phyloP scores from a whole-genome alignment of 179 eudicot species.

The Drosera spatulata region DNA sequence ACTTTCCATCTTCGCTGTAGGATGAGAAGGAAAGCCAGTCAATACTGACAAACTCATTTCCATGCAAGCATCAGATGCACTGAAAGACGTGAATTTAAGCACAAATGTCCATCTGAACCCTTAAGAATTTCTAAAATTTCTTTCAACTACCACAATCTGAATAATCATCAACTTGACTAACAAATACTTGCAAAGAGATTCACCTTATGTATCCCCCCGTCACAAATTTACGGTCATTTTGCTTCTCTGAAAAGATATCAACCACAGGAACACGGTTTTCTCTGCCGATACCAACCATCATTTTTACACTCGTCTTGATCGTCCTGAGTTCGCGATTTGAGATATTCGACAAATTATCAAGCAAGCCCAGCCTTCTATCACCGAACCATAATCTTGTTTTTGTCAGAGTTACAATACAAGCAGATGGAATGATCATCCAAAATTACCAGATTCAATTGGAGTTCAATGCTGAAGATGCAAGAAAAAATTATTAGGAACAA shows the following conservation, averaged over 20 bases:
- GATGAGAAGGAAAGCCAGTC: conserved; percentile 11
- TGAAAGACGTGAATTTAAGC: neutral
- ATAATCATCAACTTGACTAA: neutral
- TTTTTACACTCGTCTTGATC: conserved; percentile 27
- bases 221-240: conserved; percentile 50
- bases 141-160: neutral
- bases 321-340: conserved; percentile 20
- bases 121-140: neutral
- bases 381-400: conserved; percentile 24
- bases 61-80: neutral
- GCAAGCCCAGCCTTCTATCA: conserved; percentile 19
- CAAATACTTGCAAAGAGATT: conserved; percentile 6
- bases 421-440: conserved; percentile 48
- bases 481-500: conserved; percentile 1
- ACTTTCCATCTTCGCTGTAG: conserved; percentile 83
- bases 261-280: conserved; percentile 26
- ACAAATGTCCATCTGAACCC: neutral
- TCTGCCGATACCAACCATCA: conserved; percentile 64
- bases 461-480: conserved; percentile 11
- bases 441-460: conserved; percentile 7
- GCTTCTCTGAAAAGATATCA: conserved; percentile 36
- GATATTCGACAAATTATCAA: conserved; percentile 21
- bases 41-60: neutral
- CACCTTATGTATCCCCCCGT: conserved; percentile 91
- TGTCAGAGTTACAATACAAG: conserved; percentile 21